Percentiles rank a stretch among this genome's conserved stretches.
These are phyloP conservation scores for Podaxis sp. DNA, from an alignment of 768 basidiomycete species.

Conservation along the genomic window DNA sequence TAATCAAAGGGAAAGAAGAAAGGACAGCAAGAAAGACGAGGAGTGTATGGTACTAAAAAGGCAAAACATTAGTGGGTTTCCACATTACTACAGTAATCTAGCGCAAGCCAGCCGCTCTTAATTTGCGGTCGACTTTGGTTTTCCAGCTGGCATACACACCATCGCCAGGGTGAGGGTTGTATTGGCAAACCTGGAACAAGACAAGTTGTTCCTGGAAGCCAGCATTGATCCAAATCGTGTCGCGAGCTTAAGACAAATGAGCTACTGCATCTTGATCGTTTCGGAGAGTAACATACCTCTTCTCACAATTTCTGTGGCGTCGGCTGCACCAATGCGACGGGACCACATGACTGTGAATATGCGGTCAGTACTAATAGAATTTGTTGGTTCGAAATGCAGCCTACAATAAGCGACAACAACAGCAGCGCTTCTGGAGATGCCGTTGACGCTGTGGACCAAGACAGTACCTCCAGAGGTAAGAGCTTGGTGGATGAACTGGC, in stretches of 20 bases:
- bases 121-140: slow-evolving; percentile 47
- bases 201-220: slow-evolving; percentile 80
- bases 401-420: slow-evolving; percentile 78
- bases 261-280: slow-evolving; percentile 3
- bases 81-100: slow-evolving; percentile 2
- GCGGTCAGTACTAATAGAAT: slow-evolving; percentile 9
- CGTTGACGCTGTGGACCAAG: slow-evolving; percentile 68
- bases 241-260: slow-evolving; percentile 47
- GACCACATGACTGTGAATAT: slow-evolving; percentile 62
- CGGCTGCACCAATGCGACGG: slow-evolving; percentile 51
- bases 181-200: slow-evolving; percentile 72
- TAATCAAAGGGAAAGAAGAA: slow-evolving; percentile 10
- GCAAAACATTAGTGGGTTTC: not conserved
- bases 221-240: slow-evolving; percentile 78
- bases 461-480: slow-evolving; percentile 57
- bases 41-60: no score
- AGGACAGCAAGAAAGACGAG: not conserved
- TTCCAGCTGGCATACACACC: slow-evolving; percentile 73
- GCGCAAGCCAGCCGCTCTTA: slow-evolving; percentile 40
- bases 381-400: slow-evolving; percentile 22
- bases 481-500: slow-evolving; percentile 66
- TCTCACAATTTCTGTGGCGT: slow-evolving; percentile 62
- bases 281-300: slow-evolving; percentile 39
- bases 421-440: slow-evolving; percentile 64
- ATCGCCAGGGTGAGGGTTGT: slow-evolving; percentile 55